These are phyloP conservation scores for Aspergillus sp. DNA, from an alignment of 2,329 filamentous ascomycete species.

Conservation along the genomic window DNA sequence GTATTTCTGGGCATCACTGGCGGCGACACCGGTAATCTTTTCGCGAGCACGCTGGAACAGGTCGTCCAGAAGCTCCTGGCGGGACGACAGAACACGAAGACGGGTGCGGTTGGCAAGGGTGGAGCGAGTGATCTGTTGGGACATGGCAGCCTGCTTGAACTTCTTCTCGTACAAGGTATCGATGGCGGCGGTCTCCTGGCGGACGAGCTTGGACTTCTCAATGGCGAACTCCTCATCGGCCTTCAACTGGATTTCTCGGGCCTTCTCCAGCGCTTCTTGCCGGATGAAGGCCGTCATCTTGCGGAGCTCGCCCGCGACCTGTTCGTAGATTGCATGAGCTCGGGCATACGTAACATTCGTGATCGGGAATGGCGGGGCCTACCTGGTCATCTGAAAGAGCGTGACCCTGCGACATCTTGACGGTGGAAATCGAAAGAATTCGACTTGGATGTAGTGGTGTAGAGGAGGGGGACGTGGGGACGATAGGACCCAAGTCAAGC, in stretches of 20 bases:
- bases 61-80: slow-evolving; percentile 84
- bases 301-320: slow-evolving; percentile 97
- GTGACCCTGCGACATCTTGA: slow-evolving; percentile 85
- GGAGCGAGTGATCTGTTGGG: slow-evolving; percentile 95
- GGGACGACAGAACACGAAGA: slow-evolving; percentile 77
- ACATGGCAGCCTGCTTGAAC: slow-evolving; percentile 97
- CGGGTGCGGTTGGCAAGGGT: slow-evolving; percentile 95
- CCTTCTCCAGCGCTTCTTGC: slow-evolving; percentile 96
- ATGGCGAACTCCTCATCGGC: slow-evolving; percentile 99
- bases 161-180: slow-evolving; percentile 95
- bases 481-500: slow-evolving; percentile 5
- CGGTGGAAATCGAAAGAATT: slow-evolving; percentile 19
- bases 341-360: slow-evolving; percentile 12
- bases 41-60: slow-evolving; percentile 79
- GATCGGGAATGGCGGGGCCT: slow-evolving; percentile 25
- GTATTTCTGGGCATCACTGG: slow-evolving; percentile 59
- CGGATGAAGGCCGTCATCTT: slow-evolving; percentile 99
- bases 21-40: slow-evolving; percentile 62
- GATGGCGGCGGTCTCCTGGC: slow-evolving; percentile 88
- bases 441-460: neutral
- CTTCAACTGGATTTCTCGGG: slow-evolving; percentile 94
- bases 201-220: slow-evolving; percentile 97
- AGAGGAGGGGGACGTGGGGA: slow-evolving; percentile 14
- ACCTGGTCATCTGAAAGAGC: slow-evolving; percentile 97
- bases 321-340: slow-evolving; percentile 9